These are phyloP conservation scores for Sporothrix dimorphospora DNA, from an alignment of 2,329 filamentous ascomycete species.

Conservation along the genomic window DNA sequence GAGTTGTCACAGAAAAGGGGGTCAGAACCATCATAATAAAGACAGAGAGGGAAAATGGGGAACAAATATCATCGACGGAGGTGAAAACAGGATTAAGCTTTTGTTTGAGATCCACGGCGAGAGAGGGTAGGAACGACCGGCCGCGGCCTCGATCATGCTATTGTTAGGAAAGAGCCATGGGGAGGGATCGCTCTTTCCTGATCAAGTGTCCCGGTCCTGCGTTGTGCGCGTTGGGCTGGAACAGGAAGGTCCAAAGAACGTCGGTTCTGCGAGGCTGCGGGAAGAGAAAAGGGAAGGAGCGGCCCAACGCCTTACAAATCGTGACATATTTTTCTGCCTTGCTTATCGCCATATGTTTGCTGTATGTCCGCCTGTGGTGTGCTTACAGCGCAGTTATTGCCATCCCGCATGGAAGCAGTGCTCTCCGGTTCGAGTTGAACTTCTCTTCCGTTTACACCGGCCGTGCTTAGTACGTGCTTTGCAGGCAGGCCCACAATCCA, in stretches of 20 bases:
- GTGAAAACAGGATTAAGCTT: conserved; percentile 6
- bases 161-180: neutral
- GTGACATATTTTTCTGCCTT: neutral
- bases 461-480: neutral
- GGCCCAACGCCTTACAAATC: conserved; percentile 8
- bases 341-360: neutral
- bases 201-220: conserved; percentile 17
- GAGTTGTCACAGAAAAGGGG: neutral
- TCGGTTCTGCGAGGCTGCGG: conserved; percentile 10
- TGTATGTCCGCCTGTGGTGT: neutral
- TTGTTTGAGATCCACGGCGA: conserved; percentile 22
- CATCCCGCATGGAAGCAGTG: neutral
- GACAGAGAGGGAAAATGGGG: neutral
- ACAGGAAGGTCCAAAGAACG: conserved; percentile 19
- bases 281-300: neutral
- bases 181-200: conserved; percentile 25
- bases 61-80: neutral
- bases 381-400: neutral
- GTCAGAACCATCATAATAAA: neutral
- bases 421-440: neutral
- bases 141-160: neutral
- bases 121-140: neutral
- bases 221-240: conserved; percentile 1
- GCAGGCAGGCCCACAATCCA: neutral
- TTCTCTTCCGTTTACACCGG: neutral